Conservation (phyloP, 345 rosid species). For the Lepidium africanum region DNA sequence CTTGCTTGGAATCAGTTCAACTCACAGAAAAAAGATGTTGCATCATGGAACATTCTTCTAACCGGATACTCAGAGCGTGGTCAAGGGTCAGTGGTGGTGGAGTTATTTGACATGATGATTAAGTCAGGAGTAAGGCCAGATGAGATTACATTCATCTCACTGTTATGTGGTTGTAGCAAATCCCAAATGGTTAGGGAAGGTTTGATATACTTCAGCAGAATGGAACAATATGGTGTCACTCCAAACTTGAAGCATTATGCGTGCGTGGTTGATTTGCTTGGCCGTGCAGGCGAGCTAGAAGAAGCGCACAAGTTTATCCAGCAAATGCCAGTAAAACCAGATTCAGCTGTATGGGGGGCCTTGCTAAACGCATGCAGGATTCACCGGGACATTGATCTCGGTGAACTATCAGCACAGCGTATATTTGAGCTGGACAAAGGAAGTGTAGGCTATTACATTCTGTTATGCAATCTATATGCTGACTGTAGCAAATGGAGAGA, state of each 20-base stretch:
- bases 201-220: conserved; percentile 46
- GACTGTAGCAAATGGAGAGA: conserved; percentile 60
- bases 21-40: conserved; percentile 40
- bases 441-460: conserved; percentile 64
- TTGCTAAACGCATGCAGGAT: conserved; percentile 71
- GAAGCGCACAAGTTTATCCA: conserved; percentile 56
- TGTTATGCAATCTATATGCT: conserved; percentile 63
- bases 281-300: conserved; percentile 60
- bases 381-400: conserved; percentile 44
- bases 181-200: conserved; percentile 70
- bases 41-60: conserved; percentile 82
- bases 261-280: conserved; percentile 80
- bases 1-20: conserved; percentile 59
- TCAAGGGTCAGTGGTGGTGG: conserved; percentile 48
- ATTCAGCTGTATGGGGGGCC: conserved; percentile 86
- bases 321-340: conserved; percentile 58
- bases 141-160: conserved; percentile 62
- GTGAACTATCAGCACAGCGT: conserved; percentile 53
- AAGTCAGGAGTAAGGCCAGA: conserved; percentile 53
- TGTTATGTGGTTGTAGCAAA: conserved; percentile 74
- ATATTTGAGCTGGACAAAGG: conserved; percentile 52
- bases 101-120: conserved; percentile 55
- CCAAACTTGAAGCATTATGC: conserved; percentile 78
- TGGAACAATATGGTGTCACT: conserved; percentile 49
- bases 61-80: conserved; percentile 66